Base-by-base conservation (phyloP, 1,139 yeast species). In the Lodderomyces elongisporus region DNA sequence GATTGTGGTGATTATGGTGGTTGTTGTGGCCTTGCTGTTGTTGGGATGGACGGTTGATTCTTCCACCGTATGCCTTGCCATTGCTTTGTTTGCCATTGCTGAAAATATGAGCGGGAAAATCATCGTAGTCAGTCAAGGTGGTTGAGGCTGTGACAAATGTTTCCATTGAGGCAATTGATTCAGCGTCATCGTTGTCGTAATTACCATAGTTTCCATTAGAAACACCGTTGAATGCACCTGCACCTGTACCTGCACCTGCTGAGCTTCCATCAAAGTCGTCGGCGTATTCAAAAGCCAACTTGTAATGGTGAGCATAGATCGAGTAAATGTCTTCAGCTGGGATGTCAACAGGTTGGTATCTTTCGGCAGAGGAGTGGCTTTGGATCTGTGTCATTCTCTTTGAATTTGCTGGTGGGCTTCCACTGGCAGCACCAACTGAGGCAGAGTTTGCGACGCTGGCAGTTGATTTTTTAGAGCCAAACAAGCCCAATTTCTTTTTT, bases 81-180 rank as follows among this genome's bases (percentile, higher is more conserved):
- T 32, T 37, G 12, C 15, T 33, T 27, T 33, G 32, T 30, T 30
- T 32, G 17, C 30, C 33, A 4, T 34, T 32, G 25, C 25, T 25
- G 28, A 42, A 33, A 12, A 39, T 41, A 12, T 32, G 42, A 17
- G 38, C 31, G 30, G 46, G 43, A n/a, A 31, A 34, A 25, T 34
- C 47, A 35, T 50, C 55, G 10, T 48, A 49, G 20, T 51, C 56
- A 20, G 59, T 53, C 36, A 63, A 46, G 3, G 58, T 48, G 15
- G 67, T 58, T 12, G 51, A 48, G 3, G 70, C 71, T 27, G 72
- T 66, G 25, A 60, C 58, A 45, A 64, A 66, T 2, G 68, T 44
- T 26, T 60, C 64, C 32, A 63, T 37, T 4, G 66, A 58, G 13
- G 39, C 49, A 20, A 38, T 41, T 30, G 59, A 63, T 10, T 48